These are phyloP conservation scores for Arbutus unedo DNA, from an alignment of 148 eudicot genomes.

Conservation along the genomic window DNA sequence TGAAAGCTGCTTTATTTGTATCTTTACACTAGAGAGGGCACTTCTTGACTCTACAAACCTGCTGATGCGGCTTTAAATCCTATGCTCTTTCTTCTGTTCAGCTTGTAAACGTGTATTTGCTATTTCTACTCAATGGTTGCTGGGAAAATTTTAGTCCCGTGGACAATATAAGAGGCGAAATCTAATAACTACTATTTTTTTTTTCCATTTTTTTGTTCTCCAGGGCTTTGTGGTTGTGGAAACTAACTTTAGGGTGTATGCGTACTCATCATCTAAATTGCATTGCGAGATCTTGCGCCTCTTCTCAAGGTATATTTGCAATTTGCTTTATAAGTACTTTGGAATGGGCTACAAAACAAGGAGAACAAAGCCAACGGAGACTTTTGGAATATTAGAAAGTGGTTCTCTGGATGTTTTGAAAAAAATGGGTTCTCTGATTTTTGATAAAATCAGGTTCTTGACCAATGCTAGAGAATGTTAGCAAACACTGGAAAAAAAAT, in stretches of 20 bases:
- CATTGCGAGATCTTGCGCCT: constrained; percentile 94
- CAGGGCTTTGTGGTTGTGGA: constrained; percentile 98
- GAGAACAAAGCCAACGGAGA: neutral
- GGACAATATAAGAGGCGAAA: neutral
- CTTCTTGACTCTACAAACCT: too few relatives aligned
- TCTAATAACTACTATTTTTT: neutral
- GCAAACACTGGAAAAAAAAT: neutral
- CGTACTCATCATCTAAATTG: constrained; percentile 84
- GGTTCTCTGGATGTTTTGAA: neutral
- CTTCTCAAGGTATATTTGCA: constrained; percentile 69
- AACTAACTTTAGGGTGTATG: constrained; percentile 91
- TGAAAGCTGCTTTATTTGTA: too few relatives aligned
- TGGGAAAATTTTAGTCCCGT: neutral
- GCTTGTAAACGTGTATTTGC: neutral
- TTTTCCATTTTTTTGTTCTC: constrained; percentile 9
- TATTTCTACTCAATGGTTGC: neutral
- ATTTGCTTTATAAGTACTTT: constrained; percentile 13
- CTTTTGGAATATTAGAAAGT: neutral
- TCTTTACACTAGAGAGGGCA: too few relatives aligned
- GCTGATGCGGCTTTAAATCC: neutral
- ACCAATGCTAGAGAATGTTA: neutral
- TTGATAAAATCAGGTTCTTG: neutral
- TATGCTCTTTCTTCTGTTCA: neutral
- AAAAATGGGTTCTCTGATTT: neutral
- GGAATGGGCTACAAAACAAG: neutral